Base-by-base conservation (phyloP, 2,329 filamentous ascomycete genomes). In the Cladosporium cucumerinum region DNA sequence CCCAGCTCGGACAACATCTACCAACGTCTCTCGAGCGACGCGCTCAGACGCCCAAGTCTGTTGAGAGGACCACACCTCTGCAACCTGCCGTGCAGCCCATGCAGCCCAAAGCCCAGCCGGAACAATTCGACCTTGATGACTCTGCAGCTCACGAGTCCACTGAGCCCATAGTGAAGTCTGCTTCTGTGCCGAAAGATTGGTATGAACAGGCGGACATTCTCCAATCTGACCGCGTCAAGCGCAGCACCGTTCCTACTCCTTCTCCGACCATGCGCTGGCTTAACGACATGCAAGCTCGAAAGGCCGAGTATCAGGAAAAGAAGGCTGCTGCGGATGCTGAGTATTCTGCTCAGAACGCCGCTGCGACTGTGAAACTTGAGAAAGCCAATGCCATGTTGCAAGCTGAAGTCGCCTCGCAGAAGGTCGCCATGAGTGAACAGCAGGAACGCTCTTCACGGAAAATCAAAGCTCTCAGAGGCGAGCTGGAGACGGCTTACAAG, bases 131-230 rank as follows among this genome's bases (percentile, higher is more conserved):
- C 26, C 66, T 66, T 12, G 72, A 75, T 57, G 72, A 75, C 54
- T 69, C 71, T 23, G 72, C 72, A 16, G 72, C 73, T 5, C 71
- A 74, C 57, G 72, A 75, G 60, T 73, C 72, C 4, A 74, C 72
- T 10, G 73, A 74, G 55, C 57, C 66, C 43, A 61, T 69, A 23
- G 12, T 26, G 28, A 65, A 64, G 58, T 63, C 14, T 49, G 60
- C 26, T 49, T 60, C 25, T 12, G 60, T 75, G 7, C 73, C 73
- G 3, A 69, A 64, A 46, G 66, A 69, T 23, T 73, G 71, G 72
- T 57, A 67, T 5, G 63, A 72, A 57, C 68, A 71, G 48, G 69
- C 68, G 18, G 70, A 73, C 23, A 36, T 74, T 5, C 65, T 74
- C 14, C 73, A 73, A 65, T 67, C 72, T 16, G 66, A 73, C 26